Conservation (phyloP, 768 basidiomycete genomes). For the Podaxis sp. region DNA sequence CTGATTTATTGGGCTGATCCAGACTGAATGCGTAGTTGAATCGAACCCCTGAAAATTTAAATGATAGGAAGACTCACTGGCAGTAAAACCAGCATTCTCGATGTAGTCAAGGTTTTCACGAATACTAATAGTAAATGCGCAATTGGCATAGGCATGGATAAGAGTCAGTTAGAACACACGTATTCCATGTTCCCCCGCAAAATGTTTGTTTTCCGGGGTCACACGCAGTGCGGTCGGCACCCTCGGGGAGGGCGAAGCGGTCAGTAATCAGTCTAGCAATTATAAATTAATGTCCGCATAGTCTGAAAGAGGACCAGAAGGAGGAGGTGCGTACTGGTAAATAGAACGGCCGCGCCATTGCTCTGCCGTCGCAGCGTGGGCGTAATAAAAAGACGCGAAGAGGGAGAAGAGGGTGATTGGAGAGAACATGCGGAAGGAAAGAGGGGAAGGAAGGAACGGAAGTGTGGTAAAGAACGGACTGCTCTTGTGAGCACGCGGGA, state of each 20-base stretch:
- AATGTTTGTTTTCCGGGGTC: conserved; percentile 62
- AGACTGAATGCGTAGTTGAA: conserved; percentile 43
- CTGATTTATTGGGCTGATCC: conserved; percentile 82
- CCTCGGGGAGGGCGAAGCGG: conserved; percentile 68
- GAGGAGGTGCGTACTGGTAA: conserved; percentile 59
- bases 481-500: conserved; percentile 6
- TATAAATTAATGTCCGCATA: not conserved
- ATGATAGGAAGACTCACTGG: conserved; percentile 39
- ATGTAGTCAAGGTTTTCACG: conserved; percentile 83
- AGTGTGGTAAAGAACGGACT: not conserved
- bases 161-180: conserved; percentile 32
- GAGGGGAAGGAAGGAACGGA: conserved; percentile 22
- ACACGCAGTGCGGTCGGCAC: conserved; percentile 53
- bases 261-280: conserved; percentile 62
- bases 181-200: conserved; percentile 88
- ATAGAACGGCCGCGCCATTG: conserved; percentile 78
- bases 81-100: conserved; percentile 79
- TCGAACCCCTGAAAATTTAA: conserved; percentile 5
- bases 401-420: conserved; percentile 19
- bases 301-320: not conserved
- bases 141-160: not conserved
- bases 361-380: conserved; percentile 62
- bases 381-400: conserved; percentile 25
- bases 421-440: conserved; percentile 25
- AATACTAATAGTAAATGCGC: conserved; percentile 38